Percentiles rank a stretch among this genome's conserved stretches.
These are phyloP conservation scores for Hippophae gyantsensis DNA, from an alignment of 306 rosid genomes.

Conservation along the genomic window DNA sequence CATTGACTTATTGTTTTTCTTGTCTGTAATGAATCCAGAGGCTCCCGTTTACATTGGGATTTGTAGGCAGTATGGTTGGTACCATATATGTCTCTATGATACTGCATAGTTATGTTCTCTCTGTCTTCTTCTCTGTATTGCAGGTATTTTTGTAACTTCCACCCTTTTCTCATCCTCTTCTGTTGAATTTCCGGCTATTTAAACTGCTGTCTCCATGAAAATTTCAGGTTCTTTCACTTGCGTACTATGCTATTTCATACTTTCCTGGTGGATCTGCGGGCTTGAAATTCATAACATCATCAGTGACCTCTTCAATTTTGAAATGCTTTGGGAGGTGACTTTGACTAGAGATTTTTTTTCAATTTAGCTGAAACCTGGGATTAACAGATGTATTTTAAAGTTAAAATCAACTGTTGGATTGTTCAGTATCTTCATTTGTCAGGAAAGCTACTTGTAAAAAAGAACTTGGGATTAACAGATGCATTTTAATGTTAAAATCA, in stretches of 20 bases:
- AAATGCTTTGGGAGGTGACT: constrained; percentile 85
- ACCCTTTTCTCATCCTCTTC: constrained; percentile 8
- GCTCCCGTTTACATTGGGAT: constrained; percentile 76
- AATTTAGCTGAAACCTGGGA: constrained; percentile 25
- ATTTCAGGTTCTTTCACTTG: constrained; percentile 72
- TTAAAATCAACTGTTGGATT: constrained; percentile 12
- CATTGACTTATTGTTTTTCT: background rate
- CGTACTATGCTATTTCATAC: constrained; percentile 75
- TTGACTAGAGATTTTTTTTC: constrained; percentile 19
- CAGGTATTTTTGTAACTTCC: constrained; percentile 49
- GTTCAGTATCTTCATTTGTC: constrained; percentile 12
- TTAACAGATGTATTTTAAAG: constrained; percentile 17
- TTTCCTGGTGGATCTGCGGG: constrained; percentile 92
- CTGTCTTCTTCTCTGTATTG: constrained; percentile 77
- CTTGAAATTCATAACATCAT: constrained; percentile 66
- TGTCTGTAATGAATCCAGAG: constrained; percentile 45
- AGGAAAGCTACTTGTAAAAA: constrained; percentile 5
- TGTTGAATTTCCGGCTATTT: background rate
- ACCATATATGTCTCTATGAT: constrained; percentile 93
- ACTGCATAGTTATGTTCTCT: constrained; percentile 79
- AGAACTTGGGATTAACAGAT: constrained; percentile 17
- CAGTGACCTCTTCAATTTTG: constrained; percentile 55
- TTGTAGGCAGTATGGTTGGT: constrained; percentile 73
- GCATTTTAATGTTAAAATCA: too few relatives aligned
- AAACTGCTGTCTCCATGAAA: constrained; percentile 20